Percentiles rank a stretch among this genome's conserved stretches.
phyloP scores from a whole-genome alignment of 2,329 filamentous ascomycete species.

The Phialocephala subalpina region DNA sequence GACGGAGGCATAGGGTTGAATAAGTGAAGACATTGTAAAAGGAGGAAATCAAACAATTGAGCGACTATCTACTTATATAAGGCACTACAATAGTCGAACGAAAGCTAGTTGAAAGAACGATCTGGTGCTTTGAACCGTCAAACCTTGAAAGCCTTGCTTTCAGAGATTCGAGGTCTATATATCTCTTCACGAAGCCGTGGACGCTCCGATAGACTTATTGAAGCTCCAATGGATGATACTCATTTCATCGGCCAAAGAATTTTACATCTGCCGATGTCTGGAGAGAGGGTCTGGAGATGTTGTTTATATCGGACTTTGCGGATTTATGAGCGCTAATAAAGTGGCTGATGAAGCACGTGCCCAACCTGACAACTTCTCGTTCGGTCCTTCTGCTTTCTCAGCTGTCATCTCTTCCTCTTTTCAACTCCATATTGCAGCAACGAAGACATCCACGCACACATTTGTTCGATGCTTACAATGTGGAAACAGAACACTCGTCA shows the following conservation, averaged over 20 bases:
- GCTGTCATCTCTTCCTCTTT: not conserved
- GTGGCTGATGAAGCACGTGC: not conserved
- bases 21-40: slow-evolving; percentile 5
- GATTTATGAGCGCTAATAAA: not conserved
- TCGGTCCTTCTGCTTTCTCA: not conserved
- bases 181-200: not conserved
- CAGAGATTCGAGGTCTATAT: not conserved
- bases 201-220: slow-evolving; percentile 4
- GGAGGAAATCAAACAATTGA: too few species aligned
- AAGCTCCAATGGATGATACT: not conserved
- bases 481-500: not conserved
- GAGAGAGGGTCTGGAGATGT: not conserved
- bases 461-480: too few species aligned
- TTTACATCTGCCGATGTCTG: not conserved
- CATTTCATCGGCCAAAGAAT: not conserved
- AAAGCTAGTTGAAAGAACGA: not conserved
- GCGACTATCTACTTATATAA: too few species aligned
- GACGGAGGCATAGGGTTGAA: slow-evolving; percentile 21
- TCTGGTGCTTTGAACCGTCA: not conserved
- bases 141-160: too few species aligned
- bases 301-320: not conserved
- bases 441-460: too few species aligned
- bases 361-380: not conserved
- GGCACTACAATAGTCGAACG: too few species aligned
- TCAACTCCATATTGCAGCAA: too few species aligned